A percentile compares a stretch with the other conserved stretches of the same genome.
phyloP scores from a whole-genome alignment of 371 early-diverging fungal genomes.

The Saksenaea oblongispora region DNA sequence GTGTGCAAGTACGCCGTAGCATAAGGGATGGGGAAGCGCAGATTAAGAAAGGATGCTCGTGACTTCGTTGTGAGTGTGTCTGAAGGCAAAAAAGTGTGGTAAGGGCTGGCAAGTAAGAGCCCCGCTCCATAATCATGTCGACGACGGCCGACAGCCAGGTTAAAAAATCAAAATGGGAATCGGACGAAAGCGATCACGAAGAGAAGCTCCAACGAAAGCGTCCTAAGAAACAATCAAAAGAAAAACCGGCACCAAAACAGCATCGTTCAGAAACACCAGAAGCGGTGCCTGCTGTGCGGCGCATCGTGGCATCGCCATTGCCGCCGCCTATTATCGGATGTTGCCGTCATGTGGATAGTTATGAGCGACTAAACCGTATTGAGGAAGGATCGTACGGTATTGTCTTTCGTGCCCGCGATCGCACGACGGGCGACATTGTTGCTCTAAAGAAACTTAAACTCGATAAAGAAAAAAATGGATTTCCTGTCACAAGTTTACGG shows the following conservation, averaged over 20 bases:
- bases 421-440: slow-evolving; percentile 89
- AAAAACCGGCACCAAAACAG: slow-evolving; percentile 2
- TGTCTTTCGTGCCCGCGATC: slow-evolving; percentile 96
- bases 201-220: slow-evolving; percentile 12
- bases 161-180: slow-evolving; percentile 42
- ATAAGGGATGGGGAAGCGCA: too few relatives aligned
- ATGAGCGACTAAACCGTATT: slow-evolving; percentile 93
- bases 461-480: slow-evolving; percentile 93
- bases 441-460: slow-evolving; percentile 98
- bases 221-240: slow-evolving; percentile 12
- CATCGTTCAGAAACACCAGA: not conserved
- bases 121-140: not conserved
- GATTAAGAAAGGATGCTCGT: too few relatives aligned
- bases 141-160: not conserved
- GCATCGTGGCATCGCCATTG: slow-evolving; percentile 10
- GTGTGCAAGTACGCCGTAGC: too few relatives aligned
- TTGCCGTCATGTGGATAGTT: slow-evolving; percentile 83
- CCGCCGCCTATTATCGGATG: slow-evolving; percentile 30
- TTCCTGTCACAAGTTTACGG: slow-evolving; percentile 91
- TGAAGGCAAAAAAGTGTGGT: not conserved
- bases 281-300: slow-evolving; percentile 2
- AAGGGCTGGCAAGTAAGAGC: too few relatives aligned
- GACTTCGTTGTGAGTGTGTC: too few relatives aligned
- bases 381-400: slow-evolving; percentile 99
- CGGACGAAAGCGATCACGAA: slow-evolving; percentile 30